Conservation (phyloP, 441 rosid species). For the Breynia disticha region DNA sequence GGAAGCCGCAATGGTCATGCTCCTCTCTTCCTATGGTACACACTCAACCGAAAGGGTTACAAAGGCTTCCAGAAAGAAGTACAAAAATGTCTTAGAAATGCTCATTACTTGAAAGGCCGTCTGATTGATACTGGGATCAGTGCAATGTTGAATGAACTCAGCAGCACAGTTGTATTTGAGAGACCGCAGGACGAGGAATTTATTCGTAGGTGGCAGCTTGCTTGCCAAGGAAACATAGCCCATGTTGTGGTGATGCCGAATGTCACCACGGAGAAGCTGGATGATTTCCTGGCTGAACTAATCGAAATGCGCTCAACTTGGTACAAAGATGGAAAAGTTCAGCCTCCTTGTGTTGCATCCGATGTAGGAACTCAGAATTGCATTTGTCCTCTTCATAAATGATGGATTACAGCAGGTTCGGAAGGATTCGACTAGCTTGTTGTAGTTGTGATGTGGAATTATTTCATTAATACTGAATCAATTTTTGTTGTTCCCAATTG, state of each 20-base stretch:
- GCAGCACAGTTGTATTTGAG: conserved; percentile 91
- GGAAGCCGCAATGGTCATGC: conserved; percentile 94
- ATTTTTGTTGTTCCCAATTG: conserved; percentile 5
- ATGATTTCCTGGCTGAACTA: conserved; percentile 52
- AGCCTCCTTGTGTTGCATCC: conserved; percentile 51
- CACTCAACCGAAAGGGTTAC: conserved; percentile 77
- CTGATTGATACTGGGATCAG: conserved; percentile 58
- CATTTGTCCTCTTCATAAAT: conserved; percentile 49
- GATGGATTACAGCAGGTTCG: conserved; percentile 8
- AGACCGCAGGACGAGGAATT: conserved; percentile 81
- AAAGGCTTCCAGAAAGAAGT: conserved; percentile 90
- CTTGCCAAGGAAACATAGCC: conserved; percentile 81
- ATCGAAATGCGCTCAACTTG: conserved; percentile 44
- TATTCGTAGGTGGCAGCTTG: conserved; percentile 87
- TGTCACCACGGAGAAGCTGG: conserved; percentile 63
- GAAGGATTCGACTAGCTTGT: conserved; percentile 9
- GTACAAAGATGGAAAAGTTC: conserved; percentile 39
- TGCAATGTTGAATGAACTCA: conserved; percentile 86
- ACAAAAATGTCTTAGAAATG: conserved; percentile 82
- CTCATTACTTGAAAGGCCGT: conserved; percentile 71
- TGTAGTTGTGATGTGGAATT: conserved; percentile 1
- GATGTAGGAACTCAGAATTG: conserved; percentile 64
- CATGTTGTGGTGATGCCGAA: conserved; percentile 94
- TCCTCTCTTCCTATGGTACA: conserved; percentile 92
- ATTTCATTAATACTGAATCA: conserved; percentile 11